Evolutionary conservation across 179 eudicot genomes (phyloP), one percentile per base, ranked within the genome.

Genomic region (Patellifolia procumbens): DNA sequence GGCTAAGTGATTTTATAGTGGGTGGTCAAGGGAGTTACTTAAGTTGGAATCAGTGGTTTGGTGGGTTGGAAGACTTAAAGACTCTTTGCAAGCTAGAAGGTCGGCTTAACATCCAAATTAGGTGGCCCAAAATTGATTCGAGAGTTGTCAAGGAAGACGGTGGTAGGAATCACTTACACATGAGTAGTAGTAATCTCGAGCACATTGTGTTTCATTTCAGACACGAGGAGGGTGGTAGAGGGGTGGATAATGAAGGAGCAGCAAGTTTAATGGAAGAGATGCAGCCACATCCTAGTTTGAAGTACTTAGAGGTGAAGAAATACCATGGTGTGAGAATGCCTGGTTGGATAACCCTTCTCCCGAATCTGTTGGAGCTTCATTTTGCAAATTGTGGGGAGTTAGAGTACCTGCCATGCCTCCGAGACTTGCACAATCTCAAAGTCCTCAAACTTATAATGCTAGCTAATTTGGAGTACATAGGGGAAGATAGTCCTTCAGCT

Each of bases 381-480:
- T 22, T 67, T 0, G 12, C 9, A 2, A 3, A 0, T 13, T 67
- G 52, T 43, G 9, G 4, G 0, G 13, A 67, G 7, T 67, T 67
- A 65, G 60, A 80, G 48, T 72, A 66, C 58, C 26, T 63, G 0
- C 60, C 68, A 1, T 9, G 9, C 2, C 19, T 71, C 0, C 53
- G 69, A 5, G 72, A 35, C 43, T 39, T 76, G 9, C 22, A 11
- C 10, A 24, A 66, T 68, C 62, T 81, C 4, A 76, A 56, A 56
- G 0, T 0, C 1, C 35, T 66, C 17, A 1, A 7, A 5, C 49
- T 76, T 24, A 1, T 0, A 0, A 0, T 1, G 0, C 24, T 76
- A 72, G 5, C 0, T 0, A 37, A 64, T 12, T 37, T 80, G 59
- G 83, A 80, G 76, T 81, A 72, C 48, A 51, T 81, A 11, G 42